Evolutionary conservation across 2,329 filamentous ascomycete genomes (phyloP), one percentile per base, ranked within the genome.

Genomic region (Tolypocladium album): DNA sequence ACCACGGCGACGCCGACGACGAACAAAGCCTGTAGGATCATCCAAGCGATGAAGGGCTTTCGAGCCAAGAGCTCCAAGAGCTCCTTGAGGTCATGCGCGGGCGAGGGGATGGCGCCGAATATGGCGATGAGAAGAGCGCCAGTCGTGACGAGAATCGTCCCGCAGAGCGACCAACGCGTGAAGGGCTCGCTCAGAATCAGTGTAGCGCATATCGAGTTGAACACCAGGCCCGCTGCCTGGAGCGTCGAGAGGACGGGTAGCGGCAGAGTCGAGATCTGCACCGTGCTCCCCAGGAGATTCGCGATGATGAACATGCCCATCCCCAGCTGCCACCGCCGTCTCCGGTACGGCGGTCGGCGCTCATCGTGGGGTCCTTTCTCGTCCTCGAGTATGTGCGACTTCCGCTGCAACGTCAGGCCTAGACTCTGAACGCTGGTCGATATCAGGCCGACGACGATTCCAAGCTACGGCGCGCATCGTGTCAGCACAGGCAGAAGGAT

Each of bases 231-330:
- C 4, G 93, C 96, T 22, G 93, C 93, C 77, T 99, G 94, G 43
- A 99, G 79, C 1, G 94, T 97, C 60, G 93, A 97, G 40, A 99
- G 83, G 7, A 99, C 92, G 24, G 94, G 94, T 27, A 99, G 80
- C 20, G 94, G 94, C 53, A 99, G 81, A 0, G 93, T 97, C 38
- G 94, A 97, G 71, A 99, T 97, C 76, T 99, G 94, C 61, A 99
- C 94, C 43, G 91, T 93, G 76, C 92, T 97, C 61, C 94, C 94
- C 59, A 97, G 82, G 60, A 99, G 82, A 72, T 99, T 99, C 63
- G 94, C 90, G 66, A 96, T 81, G 65, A 99, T 86, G 75, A 99
- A 99, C 86, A 99, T 94, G 71, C 87, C 85, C 92, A 99, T 97
- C 61, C 94, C 94, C 63, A 95, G 79, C 83, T 97, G 94, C 94